These are phyloP conservation scores for Piromyces finnis DNA, from an alignment of 192 early-diverging fungal genomes.

Conservation along the genomic window DNA sequence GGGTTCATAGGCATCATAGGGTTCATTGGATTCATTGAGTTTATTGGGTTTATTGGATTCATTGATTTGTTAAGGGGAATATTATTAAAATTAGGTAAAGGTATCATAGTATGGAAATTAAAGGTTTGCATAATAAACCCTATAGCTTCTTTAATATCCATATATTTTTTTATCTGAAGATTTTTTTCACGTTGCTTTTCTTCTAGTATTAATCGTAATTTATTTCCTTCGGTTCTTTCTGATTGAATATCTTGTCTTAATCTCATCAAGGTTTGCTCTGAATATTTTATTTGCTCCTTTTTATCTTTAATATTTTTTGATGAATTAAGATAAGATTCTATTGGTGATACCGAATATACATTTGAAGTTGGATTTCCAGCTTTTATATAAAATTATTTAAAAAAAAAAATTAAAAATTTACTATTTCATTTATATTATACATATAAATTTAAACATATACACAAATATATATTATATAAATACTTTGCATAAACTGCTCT, in stretches of 20 bases:
- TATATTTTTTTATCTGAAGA: background rate
- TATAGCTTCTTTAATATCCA: background rate
- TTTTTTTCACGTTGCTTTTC: background rate
- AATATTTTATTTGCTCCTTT: background rate
- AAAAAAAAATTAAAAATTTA: too few species aligned
- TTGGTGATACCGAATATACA: background rate
- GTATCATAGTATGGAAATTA: background rate
- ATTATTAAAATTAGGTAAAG: background rate
- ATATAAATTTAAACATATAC: too few species aligned
- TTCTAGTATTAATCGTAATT: background rate
- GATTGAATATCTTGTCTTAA: background rate
- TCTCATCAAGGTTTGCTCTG: background rate
- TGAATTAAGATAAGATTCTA: background rate
- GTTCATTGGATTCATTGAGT: background rate
- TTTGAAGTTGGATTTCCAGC: background rate
- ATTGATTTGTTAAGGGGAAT: background rate
- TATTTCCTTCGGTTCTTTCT: background rate
- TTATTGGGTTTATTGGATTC: background rate
- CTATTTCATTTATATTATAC: too few species aligned
- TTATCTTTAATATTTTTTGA: background rate
- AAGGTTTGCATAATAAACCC: background rate
- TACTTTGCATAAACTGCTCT: background rate
- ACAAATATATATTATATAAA: too few species aligned
- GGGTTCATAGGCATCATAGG: too few species aligned
- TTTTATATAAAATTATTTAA: too few species aligned